Conservation (phyloP, 768 basidiomycete species). For the Russula foetens region DNA sequence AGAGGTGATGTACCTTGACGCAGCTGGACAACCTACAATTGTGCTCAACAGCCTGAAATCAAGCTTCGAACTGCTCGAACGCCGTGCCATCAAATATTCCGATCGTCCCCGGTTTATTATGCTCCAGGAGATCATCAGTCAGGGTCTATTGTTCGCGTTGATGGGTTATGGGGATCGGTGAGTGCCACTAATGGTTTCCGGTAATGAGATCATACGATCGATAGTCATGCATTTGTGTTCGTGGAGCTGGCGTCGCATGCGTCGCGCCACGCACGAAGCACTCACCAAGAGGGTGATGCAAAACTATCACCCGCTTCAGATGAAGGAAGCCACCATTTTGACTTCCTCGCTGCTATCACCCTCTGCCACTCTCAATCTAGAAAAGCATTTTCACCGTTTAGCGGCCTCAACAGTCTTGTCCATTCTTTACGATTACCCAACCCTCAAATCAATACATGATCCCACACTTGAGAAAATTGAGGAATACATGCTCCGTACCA, state of each 20-base stretch:
- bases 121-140: constrained; percentile 8
- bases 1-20: constrained; percentile 21
- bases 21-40: constrained; percentile 17
- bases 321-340: constrained; percentile 26
- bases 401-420: constrained; percentile 24
- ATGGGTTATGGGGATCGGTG: neutral
- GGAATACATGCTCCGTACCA: neutral
- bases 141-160: neutral
- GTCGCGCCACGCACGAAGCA: constrained; percentile 28
- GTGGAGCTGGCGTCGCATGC: no score
- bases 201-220: neutral
- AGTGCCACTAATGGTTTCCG: neutral
- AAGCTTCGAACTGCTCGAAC: constrained; percentile 21
- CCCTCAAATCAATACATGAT: neutral
- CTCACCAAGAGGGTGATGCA: constrained; percentile 22
- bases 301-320: constrained; percentile 23
- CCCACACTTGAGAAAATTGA: neutral
- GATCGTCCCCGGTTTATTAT: constrained; percentile 18
- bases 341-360: constrained; percentile 24
- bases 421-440: constrained; percentile 22
- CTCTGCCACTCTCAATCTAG: constrained; percentile 22
- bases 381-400: constrained; percentile 24
- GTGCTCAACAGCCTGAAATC: neutral
- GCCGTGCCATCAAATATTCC: constrained; percentile 24
- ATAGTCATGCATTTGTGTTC: neutral